phyloP scores from a whole-genome alignment of 2,329 filamentous ascomycete genomes.

The Aphanocladium album region DNA sequence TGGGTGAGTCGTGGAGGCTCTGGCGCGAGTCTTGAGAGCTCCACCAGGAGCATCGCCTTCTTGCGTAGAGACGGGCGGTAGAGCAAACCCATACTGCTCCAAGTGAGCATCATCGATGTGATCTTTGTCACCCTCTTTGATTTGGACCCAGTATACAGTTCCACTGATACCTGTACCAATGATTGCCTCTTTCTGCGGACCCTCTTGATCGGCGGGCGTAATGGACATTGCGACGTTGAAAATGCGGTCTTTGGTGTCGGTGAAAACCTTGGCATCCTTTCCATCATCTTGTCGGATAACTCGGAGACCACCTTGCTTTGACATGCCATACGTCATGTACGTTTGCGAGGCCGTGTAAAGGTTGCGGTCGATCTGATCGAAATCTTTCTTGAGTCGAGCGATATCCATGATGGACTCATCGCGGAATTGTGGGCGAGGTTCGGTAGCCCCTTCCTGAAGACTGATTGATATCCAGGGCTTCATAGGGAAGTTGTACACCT shows the following conservation, averaged over 20 bases:
- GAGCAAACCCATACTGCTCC: constrained; percentile 80
- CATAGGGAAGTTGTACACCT: constrained; percentile 94
- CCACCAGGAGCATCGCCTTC: constrained; percentile 90
- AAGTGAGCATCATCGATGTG: constrained; percentile 72
- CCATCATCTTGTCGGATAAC: constrained; percentile 94
- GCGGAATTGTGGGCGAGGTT: constrained; percentile 60
- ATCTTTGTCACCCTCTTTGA: constrained; percentile 72
- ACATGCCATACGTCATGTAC: constrained; percentile 92
- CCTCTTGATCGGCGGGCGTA: constrained; percentile 51
- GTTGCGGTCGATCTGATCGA: constrained; percentile 93
- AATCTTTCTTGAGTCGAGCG: constrained; percentile 91
- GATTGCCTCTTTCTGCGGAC: constrained; percentile 68
- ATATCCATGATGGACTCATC: constrained; percentile 86
- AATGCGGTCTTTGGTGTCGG: constrained; percentile 84
- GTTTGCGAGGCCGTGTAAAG: constrained; percentile 83
- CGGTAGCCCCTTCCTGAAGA: constrained; percentile 54
- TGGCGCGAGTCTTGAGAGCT: constrained; percentile 90
- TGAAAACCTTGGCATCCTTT: constrained; percentile 85
- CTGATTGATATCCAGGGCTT: constrained; percentile 90
- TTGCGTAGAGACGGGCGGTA: constrained; percentile 78
- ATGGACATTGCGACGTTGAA: constrained; percentile 88
- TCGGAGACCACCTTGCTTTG: constrained; percentile 85
- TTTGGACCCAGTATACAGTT: constrained; percentile 90
- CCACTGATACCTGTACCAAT: constrained; percentile 92
- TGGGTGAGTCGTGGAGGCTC: constrained; percentile 80